Conservation (phyloP, 1,284 basidiomycete species). For the Trametes sp. region DNA sequence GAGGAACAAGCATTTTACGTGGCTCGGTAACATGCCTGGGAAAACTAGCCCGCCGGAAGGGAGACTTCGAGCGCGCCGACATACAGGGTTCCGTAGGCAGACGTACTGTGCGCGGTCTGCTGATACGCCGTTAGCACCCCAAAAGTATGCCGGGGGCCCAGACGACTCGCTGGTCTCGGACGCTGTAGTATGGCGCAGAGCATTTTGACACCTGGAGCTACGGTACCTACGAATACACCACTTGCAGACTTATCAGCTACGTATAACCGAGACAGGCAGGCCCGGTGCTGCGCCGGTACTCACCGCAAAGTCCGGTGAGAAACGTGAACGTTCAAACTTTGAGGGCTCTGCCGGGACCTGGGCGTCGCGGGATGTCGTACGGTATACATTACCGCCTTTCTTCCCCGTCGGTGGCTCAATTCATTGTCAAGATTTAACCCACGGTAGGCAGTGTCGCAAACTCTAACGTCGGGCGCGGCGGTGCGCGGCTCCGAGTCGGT, state of each 20-base stretch:
- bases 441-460: background rate
- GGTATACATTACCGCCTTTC: background rate
- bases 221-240: background rate
- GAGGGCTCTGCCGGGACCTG: conserved; percentile 1
- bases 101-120: conserved; percentile 8
- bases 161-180: conserved; percentile 11
- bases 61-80: conserved; percentile 12
- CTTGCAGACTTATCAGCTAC: conserved; percentile 1
- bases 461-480: background rate
- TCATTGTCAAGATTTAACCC: background rate
- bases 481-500: background rate
- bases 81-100: background rate
- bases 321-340: background rate
- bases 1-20: conserved; percentile 5
- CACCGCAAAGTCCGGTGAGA: conserved; percentile 7
- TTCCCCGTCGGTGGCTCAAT: background rate
- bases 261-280: background rate
- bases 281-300: conserved; percentile 3
- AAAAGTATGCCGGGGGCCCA: conserved; percentile 11
- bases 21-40: conserved; percentile 3
- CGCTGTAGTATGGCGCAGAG: background rate
- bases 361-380: conserved; percentile 16
- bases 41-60: conserved; percentile 1
- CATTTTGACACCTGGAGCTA: background rate
- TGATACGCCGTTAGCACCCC: conserved; percentile 13